Base-by-base conservation (phyloP, 1,284 basidiomycete genomes). In the Sanghuangporus weigelae region DNA sequence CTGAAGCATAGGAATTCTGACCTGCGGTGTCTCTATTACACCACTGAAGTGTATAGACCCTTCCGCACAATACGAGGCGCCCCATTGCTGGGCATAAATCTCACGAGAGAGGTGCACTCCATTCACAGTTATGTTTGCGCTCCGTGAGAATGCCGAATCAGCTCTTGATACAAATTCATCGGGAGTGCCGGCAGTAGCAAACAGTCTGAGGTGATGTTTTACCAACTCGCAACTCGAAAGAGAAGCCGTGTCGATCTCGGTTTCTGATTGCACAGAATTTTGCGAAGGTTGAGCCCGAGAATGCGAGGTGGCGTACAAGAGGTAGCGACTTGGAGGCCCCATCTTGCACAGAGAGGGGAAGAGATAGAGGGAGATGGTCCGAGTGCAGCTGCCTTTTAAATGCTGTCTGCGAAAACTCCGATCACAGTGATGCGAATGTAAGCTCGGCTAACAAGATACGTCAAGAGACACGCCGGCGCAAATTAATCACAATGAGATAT, bases 291-390 rank as follows among this genome's bases (percentile, higher is more conserved):
- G 46, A 39, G 54, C 19, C 10, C 53, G 31, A 36, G 61, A 23
- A 26, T 46, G 42, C 7, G 26, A 26, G 23, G 14, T 26, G 42
- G 46, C 8, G 14, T 55, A 46, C 23, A 40, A 7, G 19, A n/a
- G 44, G 21, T 61, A 61, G 10, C 63, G 63, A 53, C 63, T 64
- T 16, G 63, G 63, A 8, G 63, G 63, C 12, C 63, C 63, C 63
- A 64, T 62, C 35, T 50, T 50, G 12, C 16, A 4, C 21, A 39
- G 4, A 35, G 36, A 7, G 44, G 44, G 21, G 11, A 46, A n/a
- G 46, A 11, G 11, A 38, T n/a, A 12, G 40, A 61, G 40, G 31
- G 40, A 11, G 10, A n/a, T 10, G 57, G 4, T n/a, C 35, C 19
- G 23, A 21, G n/a, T 10, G 42, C 8, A 10, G 42, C 31, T 38